These are phyloP conservation scores for Termitomyces sp. DNA, from an alignment of 768 basidiomycete genomes.

Conservation along the genomic window DNA sequence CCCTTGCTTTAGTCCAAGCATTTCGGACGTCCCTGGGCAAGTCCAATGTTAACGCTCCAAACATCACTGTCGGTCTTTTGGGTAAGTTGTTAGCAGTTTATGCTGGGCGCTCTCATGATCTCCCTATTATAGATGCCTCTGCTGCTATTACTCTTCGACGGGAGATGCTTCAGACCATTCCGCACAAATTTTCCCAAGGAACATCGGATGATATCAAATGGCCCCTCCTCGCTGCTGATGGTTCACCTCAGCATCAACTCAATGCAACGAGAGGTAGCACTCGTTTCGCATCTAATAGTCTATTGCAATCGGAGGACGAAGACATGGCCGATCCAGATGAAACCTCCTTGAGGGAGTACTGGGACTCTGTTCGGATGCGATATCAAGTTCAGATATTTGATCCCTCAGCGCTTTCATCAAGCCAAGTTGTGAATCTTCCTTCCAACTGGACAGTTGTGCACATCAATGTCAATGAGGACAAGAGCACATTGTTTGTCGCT, in stretches of 20 bases:
- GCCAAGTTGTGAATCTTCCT: conserved; percentile 49
- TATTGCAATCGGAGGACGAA: conserved; percentile 34
- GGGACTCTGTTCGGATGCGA: conserved; percentile 51
- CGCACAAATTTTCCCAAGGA: conserved; percentile 54
- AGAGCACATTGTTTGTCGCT: conserved; percentile 76
- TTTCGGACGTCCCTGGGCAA: conserved; percentile 81
- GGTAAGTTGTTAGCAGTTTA: conserved; percentile 30
- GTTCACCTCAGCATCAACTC: conserved; percentile 30
- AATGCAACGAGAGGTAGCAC: conserved; percentile 10
- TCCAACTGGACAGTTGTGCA: conserved; percentile 79
- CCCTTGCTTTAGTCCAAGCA: conserved; percentile 63
- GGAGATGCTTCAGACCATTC: conserved; percentile 82
- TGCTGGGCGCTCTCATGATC: neutral
- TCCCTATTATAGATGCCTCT: conserved; percentile 51
- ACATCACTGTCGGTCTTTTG: conserved; percentile 58
- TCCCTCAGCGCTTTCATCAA: conserved; percentile 34
- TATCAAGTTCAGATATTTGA: conserved; percentile 45
- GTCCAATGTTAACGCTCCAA: conserved; percentile 40
- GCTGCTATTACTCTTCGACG: conserved; percentile 75
- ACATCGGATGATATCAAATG: conserved; percentile 66
- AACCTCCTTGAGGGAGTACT: conserved; percentile 47
- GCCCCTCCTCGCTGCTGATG: conserved; percentile 52
- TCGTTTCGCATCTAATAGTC: conserved; percentile 14
- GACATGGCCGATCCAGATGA: conserved; percentile 25
- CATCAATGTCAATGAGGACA: conserved; percentile 79